Evolutionary conservation across 2,329 filamentous ascomycete species (phyloP).

Genomic region (Stagonosporopsis cucurbitacearum): DNA sequence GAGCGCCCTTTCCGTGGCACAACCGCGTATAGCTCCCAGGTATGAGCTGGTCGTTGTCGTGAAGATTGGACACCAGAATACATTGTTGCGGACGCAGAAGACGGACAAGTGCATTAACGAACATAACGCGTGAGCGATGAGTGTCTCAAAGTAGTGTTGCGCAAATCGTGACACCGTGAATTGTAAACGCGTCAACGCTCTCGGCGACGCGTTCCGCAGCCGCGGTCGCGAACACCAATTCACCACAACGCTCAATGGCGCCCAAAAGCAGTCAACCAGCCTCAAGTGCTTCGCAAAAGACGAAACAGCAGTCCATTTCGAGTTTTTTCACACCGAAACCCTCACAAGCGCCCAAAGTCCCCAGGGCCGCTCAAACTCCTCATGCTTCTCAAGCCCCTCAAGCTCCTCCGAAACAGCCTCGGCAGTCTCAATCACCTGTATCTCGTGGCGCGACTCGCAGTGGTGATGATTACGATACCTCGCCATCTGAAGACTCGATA

Average conservation of each 20-base stretch:
- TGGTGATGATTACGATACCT: conserved; percentile 19
- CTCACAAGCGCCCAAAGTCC: conserved; percentile 32
- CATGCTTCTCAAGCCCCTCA: neutral
- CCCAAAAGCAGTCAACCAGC: conserved; percentile 44
- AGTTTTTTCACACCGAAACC: conserved; percentile 73
- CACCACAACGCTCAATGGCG: conserved; percentile 40
- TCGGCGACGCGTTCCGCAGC: conserved; percentile 6
- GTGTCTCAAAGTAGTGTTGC: neutral
- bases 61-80: neutral
- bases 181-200: conserved; percentile 5
- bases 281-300: conserved; percentile 51
- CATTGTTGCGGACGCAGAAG: neutral
- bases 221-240: neutral
- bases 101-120: neutral
- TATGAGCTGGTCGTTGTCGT: neutral
- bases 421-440: conserved; percentile 31
- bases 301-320: conserved; percentile 82
- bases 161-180: conserved; percentile 35
- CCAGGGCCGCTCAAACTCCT: neutral
- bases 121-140: neutral
- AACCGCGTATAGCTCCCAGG: no score
- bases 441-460: conserved; percentile 14
- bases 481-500: neutral
- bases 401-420: conserved; percentile 20
- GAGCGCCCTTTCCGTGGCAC: neutral